Evolutionary conservation across 768 basidiomycete genomes (phyloP), one percentile per base, ranked within the genome.

Genomic region (Mycena alexandri): DNA sequence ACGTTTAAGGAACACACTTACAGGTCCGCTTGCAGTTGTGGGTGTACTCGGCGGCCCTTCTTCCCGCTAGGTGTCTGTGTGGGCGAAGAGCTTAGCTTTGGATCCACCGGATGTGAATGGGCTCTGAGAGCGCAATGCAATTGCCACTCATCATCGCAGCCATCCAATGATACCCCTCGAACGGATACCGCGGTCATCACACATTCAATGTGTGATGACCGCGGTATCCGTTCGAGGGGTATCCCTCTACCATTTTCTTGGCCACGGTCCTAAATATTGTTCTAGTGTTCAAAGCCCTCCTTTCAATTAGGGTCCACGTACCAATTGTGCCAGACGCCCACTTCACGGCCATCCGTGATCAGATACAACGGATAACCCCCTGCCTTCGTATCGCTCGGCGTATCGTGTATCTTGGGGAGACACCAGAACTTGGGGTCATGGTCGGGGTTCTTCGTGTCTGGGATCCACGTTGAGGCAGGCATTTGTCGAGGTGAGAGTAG

Each of bases 111-210:
- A 56, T 56, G 54, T 11, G 54, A 38, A 38, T 56, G 54, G 10
- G 43, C 41, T 4, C 54, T 38, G 13, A 56, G 24, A 6, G 17
- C 16, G 41, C 54, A 56, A 22, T 56, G 54, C 6, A 42, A 17
- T 22, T 56, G 54, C 54, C 54, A 56, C 24, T 56, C 54, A 24
- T 21, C 16, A 14, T 42, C 24, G 19, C 54, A 56, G 12, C 54
- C 41, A 2, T 17, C 24, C 54, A 42, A 24, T n/a, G n/a, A n/a
- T n/a, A n/a, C n/a, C n/a, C n/a, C n/a, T n/a, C n/a, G n/a, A n/a
- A n/a, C n/a, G n/a, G n/a, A n/a, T n/a, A n/a, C n/a, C n/a, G n/a
- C n/a, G n/a, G n/a, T n/a, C n/a, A n/a, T n/a, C n/a, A n/a, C n/a
- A n/a, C n/a, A n/a, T 29, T 14, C 22, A 50, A 13, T 7, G 41